phyloP scores from a whole-genome alignment of 1,284 basidiomycete species.

The Trichosporon sp. region DNA sequence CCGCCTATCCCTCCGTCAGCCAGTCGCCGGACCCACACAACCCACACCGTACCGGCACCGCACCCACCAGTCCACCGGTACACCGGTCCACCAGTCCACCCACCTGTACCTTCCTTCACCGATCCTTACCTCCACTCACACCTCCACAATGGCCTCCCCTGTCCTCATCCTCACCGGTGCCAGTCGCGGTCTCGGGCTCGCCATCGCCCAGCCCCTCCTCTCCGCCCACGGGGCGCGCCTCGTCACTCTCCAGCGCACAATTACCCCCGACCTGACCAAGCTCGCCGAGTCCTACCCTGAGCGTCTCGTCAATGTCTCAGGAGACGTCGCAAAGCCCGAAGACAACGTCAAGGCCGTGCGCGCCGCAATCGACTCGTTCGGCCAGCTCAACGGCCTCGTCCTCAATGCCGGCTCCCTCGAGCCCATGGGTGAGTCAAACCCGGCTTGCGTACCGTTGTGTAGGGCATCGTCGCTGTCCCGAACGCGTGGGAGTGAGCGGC shows the following conservation, averaged over 20 bases:
- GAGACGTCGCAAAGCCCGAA: conserved; percentile 57
- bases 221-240: conserved; percentile 54
- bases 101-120: not conserved
- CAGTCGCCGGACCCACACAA: not conserved
- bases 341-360: conserved; percentile 50
- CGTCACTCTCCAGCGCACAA: conserved; percentile 59
- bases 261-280: conserved; percentile 54
- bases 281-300: conserved; percentile 48
- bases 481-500: not conserved
- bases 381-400: conserved; percentile 58
- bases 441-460: not conserved
- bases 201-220: conserved; percentile 57
- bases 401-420: conserved; percentile 60
- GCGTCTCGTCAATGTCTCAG: conserved; percentile 39
- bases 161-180: conserved; percentile 55
- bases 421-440: conserved; percentile 45
- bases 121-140: not conserved
- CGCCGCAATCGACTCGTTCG: conserved; percentile 56
- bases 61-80: not conserved
- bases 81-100: not conserved
- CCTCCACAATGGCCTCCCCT: conserved; percentile 29
- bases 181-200: conserved; percentile 60
- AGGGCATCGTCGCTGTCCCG: not conserved
- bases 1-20: not conserved
- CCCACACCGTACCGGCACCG: not conserved